Evolutionary conservation across 2,329 filamentous ascomycete species (phyloP), one percentile per base, ranked within the genome.

Genomic region (Talaromyces sp.): DNA sequence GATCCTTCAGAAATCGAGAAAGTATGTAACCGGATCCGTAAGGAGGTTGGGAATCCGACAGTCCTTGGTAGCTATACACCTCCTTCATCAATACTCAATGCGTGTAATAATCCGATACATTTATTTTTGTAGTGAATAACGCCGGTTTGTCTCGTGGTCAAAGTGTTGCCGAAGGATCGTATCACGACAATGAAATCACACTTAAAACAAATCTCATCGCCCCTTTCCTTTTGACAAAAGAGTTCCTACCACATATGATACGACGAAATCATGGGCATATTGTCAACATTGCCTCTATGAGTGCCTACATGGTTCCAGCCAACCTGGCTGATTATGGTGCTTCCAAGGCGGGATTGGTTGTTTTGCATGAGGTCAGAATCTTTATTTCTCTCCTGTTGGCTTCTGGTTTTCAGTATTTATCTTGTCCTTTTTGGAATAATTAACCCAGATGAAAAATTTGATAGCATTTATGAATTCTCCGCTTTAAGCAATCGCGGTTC

Each of bases 1-100:
- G 71, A 79, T 37, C 59, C 74, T 1, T 67, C 67, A 3, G 71
- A 72, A 10, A 72, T 80, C 43, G 66, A 65, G 15, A 35, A 58
- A 2, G 64, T 78, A 0, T 77, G 73, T 50, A 70, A 69, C 0
- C 65, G 65, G 19, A 74, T 80, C 60, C 69, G 71, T 41, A 27
- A 33, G 25, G 74, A 79, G 58, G 69, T 79, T 3, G 78, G 79
- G 1, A 69, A 80, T 67, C 78, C 78, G 77, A 64, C 69, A 31
- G 39, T 67, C 59, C 35, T 58, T 37, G 43, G 17, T 66, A 66
- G 41, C 41, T 62, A 27, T 39, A 39, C 37, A 13, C 11, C 13
- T 15, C 15, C 37, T 39, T 17, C 37, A 13, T 39, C 5, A 15
- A 39, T 39, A 15, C 11, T 13, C 37, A 39, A 39, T 37, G 33